Conservation (phyloP, 2,329 filamentous ascomycete genomes). For the Alternaria longipes region DNA sequence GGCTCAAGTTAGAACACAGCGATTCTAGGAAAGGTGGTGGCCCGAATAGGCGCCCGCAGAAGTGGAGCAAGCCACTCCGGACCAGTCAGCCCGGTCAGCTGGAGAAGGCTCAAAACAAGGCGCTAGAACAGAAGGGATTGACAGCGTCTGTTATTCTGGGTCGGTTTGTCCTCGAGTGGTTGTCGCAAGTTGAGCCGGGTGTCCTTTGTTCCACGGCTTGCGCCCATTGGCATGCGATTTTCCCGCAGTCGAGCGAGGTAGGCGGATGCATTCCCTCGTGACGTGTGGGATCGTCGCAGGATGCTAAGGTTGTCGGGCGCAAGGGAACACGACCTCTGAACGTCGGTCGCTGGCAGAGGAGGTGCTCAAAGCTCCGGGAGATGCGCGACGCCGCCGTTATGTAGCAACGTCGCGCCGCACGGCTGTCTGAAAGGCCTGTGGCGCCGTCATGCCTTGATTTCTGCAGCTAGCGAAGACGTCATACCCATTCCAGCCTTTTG, state of each 20-base stretch:
- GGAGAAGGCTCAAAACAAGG: constrained; percentile 47
- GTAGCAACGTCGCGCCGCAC: constrained; percentile 38
- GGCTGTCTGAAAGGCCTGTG: constrained; percentile 29
- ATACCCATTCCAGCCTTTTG: constrained; percentile 11
- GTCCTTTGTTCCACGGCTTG: constrained; percentile 51
- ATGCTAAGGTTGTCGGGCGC: constrained; percentile 41
- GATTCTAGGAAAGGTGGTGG: constrained; percentile 45
- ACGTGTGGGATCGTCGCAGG: constrained; percentile 37
- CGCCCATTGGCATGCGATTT: constrained; percentile 42
- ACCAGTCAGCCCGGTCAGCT: constrained; percentile 52
- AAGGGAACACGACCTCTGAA: constrained; percentile 52
- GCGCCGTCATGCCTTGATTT: constrained; percentile 47
- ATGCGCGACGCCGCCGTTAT: constrained; percentile 43
- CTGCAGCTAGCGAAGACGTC: constrained; percentile 33
- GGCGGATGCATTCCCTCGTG: constrained; percentile 36
- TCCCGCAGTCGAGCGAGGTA: constrained; percentile 33
- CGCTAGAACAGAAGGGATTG: constrained; percentile 37
- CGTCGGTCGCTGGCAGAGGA: constrained; percentile 47
- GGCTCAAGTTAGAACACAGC: constrained; percentile 54
- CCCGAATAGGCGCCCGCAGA: constrained; percentile 51
- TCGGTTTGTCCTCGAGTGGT: constrained; percentile 41
- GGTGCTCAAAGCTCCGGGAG: constrained; percentile 39
- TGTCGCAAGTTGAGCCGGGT: constrained; percentile 41
- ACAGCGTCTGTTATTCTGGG: constrained; percentile 42
- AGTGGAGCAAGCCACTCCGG: constrained; percentile 44